These are phyloP conservation scores for Verticillium nonalfalfae DNA, from an alignment of 2,329 filamentous ascomycete genomes.

Conservation along the genomic window DNA sequence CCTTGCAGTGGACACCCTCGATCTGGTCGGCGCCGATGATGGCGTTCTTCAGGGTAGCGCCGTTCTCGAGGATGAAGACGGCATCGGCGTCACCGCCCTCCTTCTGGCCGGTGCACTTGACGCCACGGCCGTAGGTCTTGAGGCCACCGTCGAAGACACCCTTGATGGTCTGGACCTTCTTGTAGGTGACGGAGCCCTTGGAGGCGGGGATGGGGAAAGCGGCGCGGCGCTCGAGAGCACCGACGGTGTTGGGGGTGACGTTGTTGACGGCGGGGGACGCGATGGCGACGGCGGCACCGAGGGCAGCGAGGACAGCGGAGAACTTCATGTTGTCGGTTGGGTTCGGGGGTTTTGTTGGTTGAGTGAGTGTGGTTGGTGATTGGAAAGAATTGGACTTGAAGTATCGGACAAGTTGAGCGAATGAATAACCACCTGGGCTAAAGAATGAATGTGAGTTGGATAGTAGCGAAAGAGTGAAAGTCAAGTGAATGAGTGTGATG, in stretches of 20 bases:
- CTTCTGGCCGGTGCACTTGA: slow-evolving; percentile 30
- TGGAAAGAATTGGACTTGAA: slow-evolving; percentile 3
- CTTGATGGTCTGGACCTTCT: slow-evolving; percentile 16
- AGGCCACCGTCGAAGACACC: slow-evolving; percentile 20
- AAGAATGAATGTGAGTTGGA: slow-evolving; percentile 17
- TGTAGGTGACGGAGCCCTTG: slow-evolving; percentile 18
- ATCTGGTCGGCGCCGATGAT: slow-evolving; percentile 37
- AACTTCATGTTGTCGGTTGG: slow-evolving; percentile 15
- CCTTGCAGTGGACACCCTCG: slow-evolving; percentile 40
- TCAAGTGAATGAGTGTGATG: background rate
- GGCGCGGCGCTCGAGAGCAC: slow-evolving; percentile 15
- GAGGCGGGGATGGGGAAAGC: slow-evolving; percentile 19
- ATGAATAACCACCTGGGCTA: slow-evolving; percentile 13
- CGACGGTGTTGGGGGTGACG: slow-evolving; percentile 5
- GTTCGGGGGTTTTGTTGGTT: background rate
- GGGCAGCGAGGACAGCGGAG: slow-evolving; percentile 13
- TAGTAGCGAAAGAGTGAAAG: slow-evolving; percentile 17
- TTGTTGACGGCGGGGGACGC: background rate
- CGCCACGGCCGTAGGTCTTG: slow-evolving; percentile 29
- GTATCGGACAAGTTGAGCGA: slow-evolving; percentile 6
- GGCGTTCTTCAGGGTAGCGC: slow-evolving; percentile 36
- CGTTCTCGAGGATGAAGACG: slow-evolving; percentile 32
- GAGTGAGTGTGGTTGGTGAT: slow-evolving; percentile 7
- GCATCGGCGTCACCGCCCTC: slow-evolving; percentile 38
- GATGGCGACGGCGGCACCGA: slow-evolving; percentile 8